Evolutionary conservation across 2,329 filamentous ascomycete genomes (phyloP).

Genomic region (Aspergillus aculeatus): DNA sequence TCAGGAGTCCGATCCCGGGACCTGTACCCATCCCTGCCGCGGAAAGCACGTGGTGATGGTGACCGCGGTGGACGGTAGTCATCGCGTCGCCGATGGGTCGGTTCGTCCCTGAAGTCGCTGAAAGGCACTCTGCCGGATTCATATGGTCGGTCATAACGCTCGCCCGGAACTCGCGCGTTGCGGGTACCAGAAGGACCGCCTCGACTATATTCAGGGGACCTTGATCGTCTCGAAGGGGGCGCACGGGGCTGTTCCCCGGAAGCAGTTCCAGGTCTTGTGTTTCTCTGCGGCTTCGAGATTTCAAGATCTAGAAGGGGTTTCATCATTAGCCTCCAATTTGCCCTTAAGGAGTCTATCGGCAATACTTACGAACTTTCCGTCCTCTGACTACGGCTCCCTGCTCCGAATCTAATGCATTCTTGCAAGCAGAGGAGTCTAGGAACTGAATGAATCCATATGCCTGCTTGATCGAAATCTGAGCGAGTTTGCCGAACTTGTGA

Average conservation of each 20-base stretch:
- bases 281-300: constrained; percentile 83
- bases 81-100: constrained; percentile 52
- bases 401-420: constrained; percentile 70
- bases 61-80: constrained; percentile 61
- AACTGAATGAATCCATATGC: constrained; percentile 98
- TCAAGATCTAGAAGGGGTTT: constrained; percentile 18
- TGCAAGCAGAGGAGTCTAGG: constrained; percentile 71
- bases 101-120: constrained; percentile 53
- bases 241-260: constrained; percentile 38
- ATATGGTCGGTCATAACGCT: constrained; percentile 47
- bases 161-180: constrained; percentile 30
- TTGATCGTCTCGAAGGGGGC: constrained; percentile 53
- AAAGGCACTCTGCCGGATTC: constrained; percentile 39
- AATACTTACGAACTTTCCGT: constrained; percentile 81
- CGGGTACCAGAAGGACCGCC: constrained; percentile 34
- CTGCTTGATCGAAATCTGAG: constrained; percentile 94
- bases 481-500: constrained; percentile 77
- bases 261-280: constrained; percentile 58
- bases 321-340: constrained; percentile 5
- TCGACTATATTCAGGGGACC: constrained; percentile 62
- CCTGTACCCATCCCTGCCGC: constrained; percentile 64
- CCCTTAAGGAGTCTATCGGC: constrained; percentile 12
- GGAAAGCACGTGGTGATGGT: constrained; percentile 59
- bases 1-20: constrained; percentile 47
- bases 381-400: constrained; percentile 81